These are phyloP conservation scores for Stipa capillata DNA, from an alignment of 176 grass and related monocot genomes.

Conservation along the genomic window DNA sequence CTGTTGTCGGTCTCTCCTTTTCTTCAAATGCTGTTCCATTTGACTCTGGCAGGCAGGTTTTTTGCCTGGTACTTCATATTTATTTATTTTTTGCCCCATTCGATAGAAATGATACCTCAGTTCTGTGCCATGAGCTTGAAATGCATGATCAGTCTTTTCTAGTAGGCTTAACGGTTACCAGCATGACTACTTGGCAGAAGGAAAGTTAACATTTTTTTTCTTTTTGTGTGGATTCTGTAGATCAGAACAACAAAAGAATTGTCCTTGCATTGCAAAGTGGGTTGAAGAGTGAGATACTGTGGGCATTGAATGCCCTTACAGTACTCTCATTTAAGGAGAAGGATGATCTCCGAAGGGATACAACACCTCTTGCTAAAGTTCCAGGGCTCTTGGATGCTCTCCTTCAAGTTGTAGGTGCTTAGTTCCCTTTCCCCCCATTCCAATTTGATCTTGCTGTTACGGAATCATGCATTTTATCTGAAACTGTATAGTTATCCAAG, in stretches of 20 bases:
- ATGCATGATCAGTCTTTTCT: not conserved
- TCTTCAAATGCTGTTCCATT: not conserved
- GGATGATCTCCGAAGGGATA: slow-evolving; percentile 77
- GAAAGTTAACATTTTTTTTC: not conserved
- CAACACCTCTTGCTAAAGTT: slow-evolving; percentile 82
- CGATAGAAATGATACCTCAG: not conserved
- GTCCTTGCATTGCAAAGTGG: slow-evolving; percentile 98
- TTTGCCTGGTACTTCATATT: too few relatives aligned
- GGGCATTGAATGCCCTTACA: slow-evolving; percentile 89
- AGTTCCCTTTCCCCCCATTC: not conserved
- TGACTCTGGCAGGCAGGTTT: not conserved
- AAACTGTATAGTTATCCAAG: not conserved
- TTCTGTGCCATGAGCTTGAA: not conserved
- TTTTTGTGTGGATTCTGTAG: slow-evolving; percentile 39
- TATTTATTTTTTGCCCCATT: not conserved
- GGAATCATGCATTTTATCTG: not conserved
- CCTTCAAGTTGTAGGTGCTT: slow-evolving; percentile 92
- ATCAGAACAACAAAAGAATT: slow-evolving; percentile 97
- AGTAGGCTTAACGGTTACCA: not conserved
- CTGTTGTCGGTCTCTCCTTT: not conserved
- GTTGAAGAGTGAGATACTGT: slow-evolving; percentile 90
- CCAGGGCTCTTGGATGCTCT: slow-evolving; percentile 87
- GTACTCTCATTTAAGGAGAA: slow-evolving; percentile 98
- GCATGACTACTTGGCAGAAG: not conserved
- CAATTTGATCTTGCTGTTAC: slow-evolving; percentile 7